These are phyloP conservation scores for Rhizopogon salebrosus DNA, from an alignment of 768 basidiomycete species.

Conservation along the genomic window DNA sequence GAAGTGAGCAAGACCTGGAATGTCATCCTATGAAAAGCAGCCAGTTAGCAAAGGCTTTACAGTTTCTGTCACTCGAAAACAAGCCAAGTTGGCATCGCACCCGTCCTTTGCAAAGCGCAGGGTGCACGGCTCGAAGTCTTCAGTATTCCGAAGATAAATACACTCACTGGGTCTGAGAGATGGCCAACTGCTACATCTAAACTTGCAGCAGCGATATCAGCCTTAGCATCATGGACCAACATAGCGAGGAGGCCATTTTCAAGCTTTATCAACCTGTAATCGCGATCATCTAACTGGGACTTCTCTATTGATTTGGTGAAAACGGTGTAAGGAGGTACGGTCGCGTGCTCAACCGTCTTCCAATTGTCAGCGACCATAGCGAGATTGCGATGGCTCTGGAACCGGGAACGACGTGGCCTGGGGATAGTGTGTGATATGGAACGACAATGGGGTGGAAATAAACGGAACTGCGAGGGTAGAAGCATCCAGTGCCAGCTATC, in stretches of 20 bases:
- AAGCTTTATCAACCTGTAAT: conserved; percentile 79
- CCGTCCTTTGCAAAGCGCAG: background rate
- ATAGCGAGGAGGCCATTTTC: conserved; percentile 86
- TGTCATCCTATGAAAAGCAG: conserved; percentile 53
- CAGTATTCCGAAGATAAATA: background rate
- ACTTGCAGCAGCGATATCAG: conserved; percentile 94
- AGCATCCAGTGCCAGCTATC: background rate
- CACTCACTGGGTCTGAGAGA: conserved; percentile 81
- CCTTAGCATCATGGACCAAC: conserved; percentile 74
- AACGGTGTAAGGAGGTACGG: conserved; percentile 42
- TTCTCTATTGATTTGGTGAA: conserved; percentile 61
- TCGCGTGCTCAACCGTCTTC: conserved; percentile 8
- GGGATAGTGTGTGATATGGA: background rate
- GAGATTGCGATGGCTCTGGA: conserved; percentile 10
- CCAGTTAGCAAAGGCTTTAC: background rate
- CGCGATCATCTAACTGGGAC: conserved; percentile 72
- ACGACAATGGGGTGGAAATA: background rate
- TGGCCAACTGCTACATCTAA: conserved; percentile 95
- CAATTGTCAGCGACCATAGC: conserved; percentile 21
- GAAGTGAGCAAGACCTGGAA: conserved; percentile 91
- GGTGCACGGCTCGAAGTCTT: background rate
- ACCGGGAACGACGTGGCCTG: background rate
- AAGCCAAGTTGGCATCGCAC: too few species aligned
- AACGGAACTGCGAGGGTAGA: background rate
- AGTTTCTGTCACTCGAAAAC: background rate